These are phyloP conservation scores for Persicaria maculosa DNA, from an alignment of 148 eudicot species.

Conservation along the genomic window DNA sequence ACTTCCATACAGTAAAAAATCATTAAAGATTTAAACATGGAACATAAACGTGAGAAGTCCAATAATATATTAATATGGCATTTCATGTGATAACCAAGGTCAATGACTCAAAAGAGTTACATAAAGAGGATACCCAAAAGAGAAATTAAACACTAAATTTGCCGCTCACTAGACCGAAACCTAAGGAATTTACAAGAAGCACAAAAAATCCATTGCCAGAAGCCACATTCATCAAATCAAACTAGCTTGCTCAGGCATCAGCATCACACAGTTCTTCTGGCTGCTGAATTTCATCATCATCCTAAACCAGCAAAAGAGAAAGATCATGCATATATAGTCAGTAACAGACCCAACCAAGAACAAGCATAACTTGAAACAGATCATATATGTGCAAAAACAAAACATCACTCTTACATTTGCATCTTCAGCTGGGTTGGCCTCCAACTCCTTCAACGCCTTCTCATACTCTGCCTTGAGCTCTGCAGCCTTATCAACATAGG, in stretches of 20 bases:
- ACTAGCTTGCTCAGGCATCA: conserved; percentile 21
- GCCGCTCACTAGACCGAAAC: not conserved
- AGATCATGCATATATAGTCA: not conserved
- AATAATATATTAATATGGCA: not conserved
- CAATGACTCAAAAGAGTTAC: not conserved
- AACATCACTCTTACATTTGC: conserved; percentile 23
- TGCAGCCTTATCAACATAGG: conserved; percentile 57
- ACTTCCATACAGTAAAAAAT: not conserved
- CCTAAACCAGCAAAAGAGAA: not conserved
- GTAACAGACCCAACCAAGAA: not conserved
- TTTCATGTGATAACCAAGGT: not conserved
- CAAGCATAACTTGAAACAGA: not conserved
- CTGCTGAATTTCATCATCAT: conserved; percentile 12
- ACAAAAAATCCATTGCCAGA: not conserved
- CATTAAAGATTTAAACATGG: not conserved
- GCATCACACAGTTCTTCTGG: conserved; percentile 33
- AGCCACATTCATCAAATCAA: not conserved
- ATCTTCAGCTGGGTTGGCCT: conserved; percentile 35
- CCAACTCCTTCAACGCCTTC: conserved; percentile 51
- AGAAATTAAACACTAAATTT: not conserved
- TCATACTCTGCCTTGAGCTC: conserved; percentile 70
- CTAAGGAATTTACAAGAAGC: conserved; percentile 23
- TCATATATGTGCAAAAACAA: not conserved
- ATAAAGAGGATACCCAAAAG: not conserved
- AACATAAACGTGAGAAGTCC: not conserved